A percentile compares a stretch with the other conserved stretches of the same genome.
phyloP scores from a whole-genome alignment of 805 yeast species.

The Sugiyamaella chiloensis region DNA sequence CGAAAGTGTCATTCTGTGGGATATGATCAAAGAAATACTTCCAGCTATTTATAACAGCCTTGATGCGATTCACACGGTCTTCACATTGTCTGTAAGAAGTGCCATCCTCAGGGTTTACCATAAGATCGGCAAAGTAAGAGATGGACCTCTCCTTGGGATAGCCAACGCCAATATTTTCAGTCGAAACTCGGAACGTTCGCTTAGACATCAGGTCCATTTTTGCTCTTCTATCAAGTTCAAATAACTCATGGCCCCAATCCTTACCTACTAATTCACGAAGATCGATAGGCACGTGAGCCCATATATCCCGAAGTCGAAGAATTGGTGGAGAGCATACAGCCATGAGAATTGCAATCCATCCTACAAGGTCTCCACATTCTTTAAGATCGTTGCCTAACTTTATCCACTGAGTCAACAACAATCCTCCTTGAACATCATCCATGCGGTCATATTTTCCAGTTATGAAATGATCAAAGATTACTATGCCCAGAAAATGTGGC shows the following conservation, averaged over 20 bases:
- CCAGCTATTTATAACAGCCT: constrained; percentile 80
- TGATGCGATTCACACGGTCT: constrained; percentile 61
- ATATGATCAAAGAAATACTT: constrained; percentile 58
- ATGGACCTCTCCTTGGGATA: constrained; percentile 76
- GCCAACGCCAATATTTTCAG: constrained; percentile 74
- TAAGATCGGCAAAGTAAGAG: constrained; percentile 87
- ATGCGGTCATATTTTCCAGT: constrained; percentile 32
- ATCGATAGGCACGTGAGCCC: constrained; percentile 67
- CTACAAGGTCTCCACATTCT: constrained; percentile 83
- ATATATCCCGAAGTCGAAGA: constrained; percentile 65
- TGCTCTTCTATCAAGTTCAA: constrained; percentile 78
- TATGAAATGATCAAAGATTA: constrained; percentile 68
- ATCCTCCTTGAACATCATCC: constrained; percentile 46
- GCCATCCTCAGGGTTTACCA: constrained; percentile 38
- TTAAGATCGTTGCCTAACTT: constrained; percentile 75
- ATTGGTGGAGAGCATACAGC: constrained; percentile 79
- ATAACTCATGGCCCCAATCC: constrained; percentile 92
- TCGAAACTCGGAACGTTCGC: constrained; percentile 40
- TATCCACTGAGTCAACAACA: constrained; percentile 76
- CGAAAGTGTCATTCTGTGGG: constrained; percentile 40
- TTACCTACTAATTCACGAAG: constrained; percentile 59
- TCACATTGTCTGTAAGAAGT: constrained; percentile 54
- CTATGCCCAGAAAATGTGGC: constrained; percentile 73
- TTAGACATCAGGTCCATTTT: constrained; percentile 55
- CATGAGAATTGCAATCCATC: constrained; percentile 89